phyloP scores from a whole-genome alignment of 345 rosid species.

The Physaria fendleri region DNA sequence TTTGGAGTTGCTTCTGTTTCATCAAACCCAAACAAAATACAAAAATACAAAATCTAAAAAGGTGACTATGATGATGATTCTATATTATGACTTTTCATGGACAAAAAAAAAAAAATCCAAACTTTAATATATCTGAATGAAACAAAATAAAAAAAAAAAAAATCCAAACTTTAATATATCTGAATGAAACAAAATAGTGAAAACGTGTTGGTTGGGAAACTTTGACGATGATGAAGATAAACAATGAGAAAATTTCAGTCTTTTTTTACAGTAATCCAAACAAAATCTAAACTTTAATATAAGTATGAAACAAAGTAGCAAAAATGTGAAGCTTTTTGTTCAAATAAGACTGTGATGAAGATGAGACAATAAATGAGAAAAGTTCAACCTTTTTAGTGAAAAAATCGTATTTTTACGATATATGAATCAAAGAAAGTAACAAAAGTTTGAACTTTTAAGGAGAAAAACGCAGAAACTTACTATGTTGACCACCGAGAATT shows the following conservation, averaged over 20 bases:
- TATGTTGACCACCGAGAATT: slow-evolving; percentile 79
- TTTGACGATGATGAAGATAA: neutral
- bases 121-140: neutral
- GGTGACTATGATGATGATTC: slow-evolving; percentile 18
- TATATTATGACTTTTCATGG: neutral
- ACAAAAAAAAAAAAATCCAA: neutral
- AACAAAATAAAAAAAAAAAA: neutral
- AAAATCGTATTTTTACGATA: neutral
- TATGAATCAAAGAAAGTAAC: neutral
- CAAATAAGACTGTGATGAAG: neutral
- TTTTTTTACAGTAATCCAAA: neutral
- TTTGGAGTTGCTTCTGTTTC: slow-evolving; percentile 86
- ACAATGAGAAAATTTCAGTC: neutral
- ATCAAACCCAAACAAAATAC: slow-evolving; percentile 1
- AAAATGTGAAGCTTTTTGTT: neutral
- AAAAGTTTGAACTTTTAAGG: neutral
- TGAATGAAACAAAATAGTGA: neutral
- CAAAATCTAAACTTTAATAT: neutral
- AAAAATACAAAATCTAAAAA: neutral
- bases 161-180: neutral
- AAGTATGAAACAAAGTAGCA: neutral
- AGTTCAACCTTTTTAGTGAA: neutral
- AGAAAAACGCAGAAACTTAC: slow-evolving; percentile 30
- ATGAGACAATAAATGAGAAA: neutral
- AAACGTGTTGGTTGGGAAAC: neutral